Percentiles rank a stretch among this genome's conserved stretches.
Conservation (phyloP, 2,329 filamentous ascomycete genomes). For the Cytospora piceicola region DNA sequence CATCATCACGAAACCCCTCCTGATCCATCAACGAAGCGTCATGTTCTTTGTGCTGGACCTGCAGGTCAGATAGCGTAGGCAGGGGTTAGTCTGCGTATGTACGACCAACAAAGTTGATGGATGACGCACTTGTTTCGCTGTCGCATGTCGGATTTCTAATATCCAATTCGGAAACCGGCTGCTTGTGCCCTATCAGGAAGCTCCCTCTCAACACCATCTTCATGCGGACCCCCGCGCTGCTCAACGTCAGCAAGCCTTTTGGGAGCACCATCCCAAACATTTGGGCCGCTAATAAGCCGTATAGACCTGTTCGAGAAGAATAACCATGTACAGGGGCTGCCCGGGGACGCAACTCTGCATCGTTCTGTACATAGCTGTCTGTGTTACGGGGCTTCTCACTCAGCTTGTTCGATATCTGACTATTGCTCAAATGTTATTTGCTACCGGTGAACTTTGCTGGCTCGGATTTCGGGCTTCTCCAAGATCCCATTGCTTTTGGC, state of each 20-base stretch:
- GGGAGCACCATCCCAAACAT: neutral
- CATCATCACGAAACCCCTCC: too few species aligned
- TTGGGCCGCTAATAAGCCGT: slow-evolving; percentile 1
- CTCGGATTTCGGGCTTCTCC: neutral
- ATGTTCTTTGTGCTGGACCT: neutral
- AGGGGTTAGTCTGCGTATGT: too few species aligned
- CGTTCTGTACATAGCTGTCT: too few species aligned
- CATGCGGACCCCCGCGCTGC: neutral
- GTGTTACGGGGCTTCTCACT: too few species aligned
- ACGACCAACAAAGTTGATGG: slow-evolving; percentile 11
- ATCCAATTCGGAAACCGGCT: slow-evolving; percentile 6
- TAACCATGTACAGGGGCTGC: neutral
- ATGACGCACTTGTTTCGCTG: slow-evolving; percentile 24
- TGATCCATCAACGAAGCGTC: neutral
- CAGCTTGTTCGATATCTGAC: too few species aligned
- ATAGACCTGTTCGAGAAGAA: neutral
- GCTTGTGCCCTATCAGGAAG: neutral
- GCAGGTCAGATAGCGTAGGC: neutral
- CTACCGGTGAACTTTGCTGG: neutral
- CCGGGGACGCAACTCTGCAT: neutral
- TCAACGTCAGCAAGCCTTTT: neutral
- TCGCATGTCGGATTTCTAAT: slow-evolving; percentile 17
- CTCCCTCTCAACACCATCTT: neutral
- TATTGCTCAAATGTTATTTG: too few species aligned
- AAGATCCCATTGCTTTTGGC: neutral